Base-by-base conservation (phyloP, 169 alveolate genomes). In the Miamiensis avidus region DNA sequence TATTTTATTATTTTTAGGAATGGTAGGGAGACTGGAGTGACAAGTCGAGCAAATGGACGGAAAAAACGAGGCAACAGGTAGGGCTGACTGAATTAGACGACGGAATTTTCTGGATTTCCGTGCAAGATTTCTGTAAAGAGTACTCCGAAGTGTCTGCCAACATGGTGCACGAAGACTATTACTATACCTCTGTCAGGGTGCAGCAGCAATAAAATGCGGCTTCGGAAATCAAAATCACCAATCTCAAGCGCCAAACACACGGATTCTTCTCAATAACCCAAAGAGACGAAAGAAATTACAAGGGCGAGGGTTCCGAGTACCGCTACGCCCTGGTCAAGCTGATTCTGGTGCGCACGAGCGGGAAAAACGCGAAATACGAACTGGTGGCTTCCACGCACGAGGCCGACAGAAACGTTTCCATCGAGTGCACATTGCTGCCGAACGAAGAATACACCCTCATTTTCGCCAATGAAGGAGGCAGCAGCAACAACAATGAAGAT, bases 21-120 rank as follows among this genome's bases (percentile, higher is more conserved):
- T 89, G 93, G 93, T 78, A 49, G 25, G 93, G 93, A 34, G 85
- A 86, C 31, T 89, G 93, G 93, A 83, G 91, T 73, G 93, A 89
- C 82, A 75, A 75, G 73, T 77, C 88, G 78, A 30, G 78, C 25
- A 72, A 81, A 74, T 89, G 93, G 93, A 89, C 93, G 30, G 88
- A 82, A 31, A 87, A 89, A 32, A 75, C 81, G 65, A 89, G 81
- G 69, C 82, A 86, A 86, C 75, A 82, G 65, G 82, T 89, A 34
- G 75, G 86, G 11, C 83, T 76, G 73, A 31, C 34, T 15, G 79
- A 83, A 31, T 75, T 74, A 20, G 87, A 89, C 82, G 93, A 89
- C 74, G 93, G 93, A 27, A 86, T 89, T 64, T 89, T 89, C 76
- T 89, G 93, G 93, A 89, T 89, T 75, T 85, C 82, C 81, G 74